phyloP scores from a whole-genome alignment of 768 basidiomycete genomes.

The Pisolithus sp. region DNA sequence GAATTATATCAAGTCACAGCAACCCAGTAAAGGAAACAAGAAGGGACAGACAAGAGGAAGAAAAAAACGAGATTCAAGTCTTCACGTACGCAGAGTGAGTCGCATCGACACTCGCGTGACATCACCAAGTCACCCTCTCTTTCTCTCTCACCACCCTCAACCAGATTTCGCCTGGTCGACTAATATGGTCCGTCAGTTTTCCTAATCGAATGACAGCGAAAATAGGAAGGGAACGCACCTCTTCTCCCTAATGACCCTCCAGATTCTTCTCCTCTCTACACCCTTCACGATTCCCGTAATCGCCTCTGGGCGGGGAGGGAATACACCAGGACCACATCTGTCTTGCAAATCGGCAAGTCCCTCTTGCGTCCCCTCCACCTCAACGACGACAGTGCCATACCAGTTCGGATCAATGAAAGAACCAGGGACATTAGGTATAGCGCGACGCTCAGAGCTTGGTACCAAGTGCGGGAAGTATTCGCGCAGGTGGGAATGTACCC shows the following conservation, averaged over 20 bases:
- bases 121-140: constrained; percentile 39
- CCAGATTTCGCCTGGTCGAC: constrained; percentile 72
- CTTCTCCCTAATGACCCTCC: constrained; percentile 68
- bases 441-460: constrained; percentile 26
- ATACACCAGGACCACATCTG: constrained; percentile 62
- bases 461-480: constrained; percentile 17
- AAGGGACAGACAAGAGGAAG: neutral
- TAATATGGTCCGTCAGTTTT: constrained; percentile 20
- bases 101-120: too few relatives aligned
- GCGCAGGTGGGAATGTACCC: constrained; percentile 23
- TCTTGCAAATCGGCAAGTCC: constrained; percentile 71
- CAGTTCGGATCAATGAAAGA: constrained; percentile 70
- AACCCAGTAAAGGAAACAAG: neutral
- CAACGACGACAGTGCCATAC: constrained; percentile 78
- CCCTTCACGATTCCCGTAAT: constrained; percentile 28
- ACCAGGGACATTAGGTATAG: constrained; percentile 48
- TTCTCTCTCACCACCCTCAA: constrained; percentile 60
- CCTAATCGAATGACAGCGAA: neutral
- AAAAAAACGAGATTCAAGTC: constrained; percentile 3
- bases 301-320: constrained; percentile 51
- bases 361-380: constrained; percentile 86
- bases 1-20: neutral
- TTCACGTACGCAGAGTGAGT: neutral
- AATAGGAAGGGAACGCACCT: constrained; percentile 41
- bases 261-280: constrained; percentile 47